phyloP scores from a whole-genome alignment of 345 rosid genomes.

The Psidium guajava region DNA sequence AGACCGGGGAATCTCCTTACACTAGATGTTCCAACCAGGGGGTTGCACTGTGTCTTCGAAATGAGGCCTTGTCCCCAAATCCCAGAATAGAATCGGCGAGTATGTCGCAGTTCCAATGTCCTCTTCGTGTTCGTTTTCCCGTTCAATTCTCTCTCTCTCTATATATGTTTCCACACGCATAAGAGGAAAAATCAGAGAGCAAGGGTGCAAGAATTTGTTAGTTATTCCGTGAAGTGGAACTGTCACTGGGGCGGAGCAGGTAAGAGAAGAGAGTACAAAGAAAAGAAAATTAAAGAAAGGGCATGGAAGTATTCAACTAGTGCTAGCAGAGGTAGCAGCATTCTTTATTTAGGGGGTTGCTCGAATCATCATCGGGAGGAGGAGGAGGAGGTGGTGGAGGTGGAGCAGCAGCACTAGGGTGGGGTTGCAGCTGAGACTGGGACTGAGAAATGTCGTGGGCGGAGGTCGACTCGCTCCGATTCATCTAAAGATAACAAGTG shows the following conservation, averaged over 20 bases:
- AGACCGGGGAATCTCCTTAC: not conserved
- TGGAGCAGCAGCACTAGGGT: not conserved
- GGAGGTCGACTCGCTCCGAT: slow-evolving; percentile 28
- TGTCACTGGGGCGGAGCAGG: not conserved
- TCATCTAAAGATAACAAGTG: not conserved
- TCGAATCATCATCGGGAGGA: not conserved
- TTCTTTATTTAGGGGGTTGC: not conserved
- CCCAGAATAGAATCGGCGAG: not conserved
- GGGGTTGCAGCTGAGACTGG: not conserved
- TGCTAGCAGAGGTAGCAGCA: not conserved
- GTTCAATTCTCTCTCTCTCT: not conserved
- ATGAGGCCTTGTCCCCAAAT: not conserved
- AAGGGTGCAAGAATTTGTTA: not conserved
- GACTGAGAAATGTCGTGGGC: slow-evolving; percentile 10
- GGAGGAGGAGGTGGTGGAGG: not conserved
- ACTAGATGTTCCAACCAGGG: not conserved
- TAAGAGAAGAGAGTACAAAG: not conserved
- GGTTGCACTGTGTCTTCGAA: not conserved
- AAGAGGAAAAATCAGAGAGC: not conserved
- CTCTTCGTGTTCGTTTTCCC: not conserved
- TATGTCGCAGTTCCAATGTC: not conserved
- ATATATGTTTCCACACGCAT: not conserved
- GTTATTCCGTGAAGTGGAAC: not conserved
- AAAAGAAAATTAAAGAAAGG: not conserved
- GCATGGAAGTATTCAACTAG: not conserved